Evolutionary conservation across 768 basidiomycete species (phyloP), one percentile per base, ranked within the genome.

Genomic region (Lactifluus hygrophoroides): DNA sequence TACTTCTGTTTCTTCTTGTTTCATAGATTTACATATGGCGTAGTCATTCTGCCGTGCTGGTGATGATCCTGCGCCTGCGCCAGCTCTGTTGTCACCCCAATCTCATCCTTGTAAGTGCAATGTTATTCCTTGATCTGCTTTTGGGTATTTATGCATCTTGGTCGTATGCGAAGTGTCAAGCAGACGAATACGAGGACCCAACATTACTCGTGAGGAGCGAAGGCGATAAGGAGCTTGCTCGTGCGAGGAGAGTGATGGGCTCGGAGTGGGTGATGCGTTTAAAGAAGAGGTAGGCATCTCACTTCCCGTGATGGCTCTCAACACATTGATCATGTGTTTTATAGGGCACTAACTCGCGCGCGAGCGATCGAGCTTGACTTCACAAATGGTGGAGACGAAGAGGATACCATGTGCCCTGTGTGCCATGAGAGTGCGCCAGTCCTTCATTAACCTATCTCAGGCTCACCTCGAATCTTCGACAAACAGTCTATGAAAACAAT

Each of bases 21-120:
- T 35, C 32, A 19, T 5, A 37, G 51, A 27, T 21, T 49, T 43
- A 49, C 62, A 37, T 27, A 48, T 40, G 46, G 21, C 23, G 2
- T 48, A 83, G 81, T 63, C 77, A 82, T 65, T 69, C 77, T 1
- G 72, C 65, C 4, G 73, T 82, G 37, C 69, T 83, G 54, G 79
- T 80, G 62, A 77, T 90, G 79, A 85, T 91, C 19, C 75, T 90
- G 34, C 83, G 88, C 6, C 72, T 92, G 40, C 77, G 88, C 5
- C 88, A 90, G 65, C 71, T 90, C 0, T 87, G 85, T 66, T 80
- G 81, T 62, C 87, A 88, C 67, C 88, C 88, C 0, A 73, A 83
- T 65, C 78, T 90, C 5, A 82, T 88, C 42, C 73, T 87, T 40
- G 84, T 85, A 51, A 32, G 78, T 67, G 61, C 65, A 17, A 17